These are phyloP conservation scores for Chaetomium olivaceum DNA, from an alignment of 2,329 filamentous ascomycete genomes.

Conservation along the genomic window DNA sequence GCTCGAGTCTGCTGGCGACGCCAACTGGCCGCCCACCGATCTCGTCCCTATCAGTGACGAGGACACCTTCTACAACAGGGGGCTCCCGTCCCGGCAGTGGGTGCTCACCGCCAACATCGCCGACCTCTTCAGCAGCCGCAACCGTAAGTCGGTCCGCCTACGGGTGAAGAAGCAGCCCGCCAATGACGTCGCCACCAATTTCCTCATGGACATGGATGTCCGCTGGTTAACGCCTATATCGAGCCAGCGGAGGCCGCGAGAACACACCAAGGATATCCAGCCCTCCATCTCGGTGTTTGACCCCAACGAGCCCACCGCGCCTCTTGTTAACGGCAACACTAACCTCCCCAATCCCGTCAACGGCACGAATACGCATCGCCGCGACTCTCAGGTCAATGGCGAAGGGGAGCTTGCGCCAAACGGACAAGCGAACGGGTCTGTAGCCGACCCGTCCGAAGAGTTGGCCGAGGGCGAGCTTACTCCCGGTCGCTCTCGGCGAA, in stretches of 20 bases:
- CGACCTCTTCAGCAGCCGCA: conserved; percentile 44
- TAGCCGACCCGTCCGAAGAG: conserved; percentile 45
- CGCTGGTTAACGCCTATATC: conserved; percentile 48
- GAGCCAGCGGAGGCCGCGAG: conserved; percentile 35
- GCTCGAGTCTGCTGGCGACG: conserved; percentile 52
- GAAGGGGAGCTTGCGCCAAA: conserved; percentile 20
- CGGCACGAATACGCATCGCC: conserved; percentile 22
- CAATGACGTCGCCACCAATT: conserved; percentile 43
- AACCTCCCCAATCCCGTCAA: conserved; percentile 34
- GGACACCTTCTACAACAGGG: conserved; percentile 32
- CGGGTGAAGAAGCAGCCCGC: conserved; percentile 41
- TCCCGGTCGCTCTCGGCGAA: conserved; percentile 53
- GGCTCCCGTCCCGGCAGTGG: conserved; percentile 39
- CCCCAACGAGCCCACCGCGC: conserved; percentile 38
- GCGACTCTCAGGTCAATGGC: conserved; percentile 20
- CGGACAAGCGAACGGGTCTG: conserved; percentile 25
- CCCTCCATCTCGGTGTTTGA: conserved; percentile 48
- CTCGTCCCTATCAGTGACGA: conserved; percentile 37
- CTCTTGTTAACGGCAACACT: conserved; percentile 36
- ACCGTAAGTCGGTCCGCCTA: conserved; percentile 37
- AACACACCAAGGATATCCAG: conserved; percentile 46
- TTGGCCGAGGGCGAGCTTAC: conserved; percentile 51
- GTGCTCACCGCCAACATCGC: conserved; percentile 45
- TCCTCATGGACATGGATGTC: conserved; percentile 52
- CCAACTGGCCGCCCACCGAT: conserved; percentile 55